phyloP scores from a whole-genome alignment of 768 basidiomycete species.

The Boletus subcaerulescens region DNA sequence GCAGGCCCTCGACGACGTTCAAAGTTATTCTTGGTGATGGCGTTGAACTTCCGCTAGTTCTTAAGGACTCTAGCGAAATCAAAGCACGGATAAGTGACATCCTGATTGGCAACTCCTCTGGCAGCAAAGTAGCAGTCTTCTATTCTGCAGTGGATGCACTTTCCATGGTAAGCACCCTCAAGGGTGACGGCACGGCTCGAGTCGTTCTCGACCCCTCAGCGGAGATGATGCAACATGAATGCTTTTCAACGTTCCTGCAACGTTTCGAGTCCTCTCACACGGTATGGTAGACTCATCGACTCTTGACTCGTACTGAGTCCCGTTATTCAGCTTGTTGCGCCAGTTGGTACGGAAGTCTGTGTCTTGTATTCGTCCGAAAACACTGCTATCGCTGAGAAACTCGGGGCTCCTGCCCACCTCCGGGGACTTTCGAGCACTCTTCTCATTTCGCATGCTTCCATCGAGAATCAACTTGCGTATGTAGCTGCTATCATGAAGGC shows the following conservation, averaged over 20 bases:
- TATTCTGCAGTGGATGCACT: conserved; percentile 47
- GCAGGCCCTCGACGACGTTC: conserved; percentile 35
- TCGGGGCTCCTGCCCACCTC: conserved; percentile 48
- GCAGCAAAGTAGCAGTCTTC: conserved; percentile 57
- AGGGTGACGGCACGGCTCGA: conserved; percentile 48
- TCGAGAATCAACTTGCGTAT: conserved; percentile 60
- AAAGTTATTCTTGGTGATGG: conserved; percentile 49
- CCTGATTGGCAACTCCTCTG: conserved; percentile 34
- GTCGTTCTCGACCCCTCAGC: conserved; percentile 41
- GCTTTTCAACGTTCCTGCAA: conserved; percentile 48
- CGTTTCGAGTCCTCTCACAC: conserved; percentile 52
- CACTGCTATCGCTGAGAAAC: conserved; percentile 40
- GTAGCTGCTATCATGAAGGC: conserved; percentile 46
- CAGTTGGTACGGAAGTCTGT: conserved; percentile 49
- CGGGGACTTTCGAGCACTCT: conserved; percentile 43
- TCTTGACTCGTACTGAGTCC: background rate
- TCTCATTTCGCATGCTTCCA: conserved; percentile 53
- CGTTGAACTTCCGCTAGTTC: conserved; percentile 47
- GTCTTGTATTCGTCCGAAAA: conserved; percentile 59
- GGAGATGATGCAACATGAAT: conserved; percentile 39
- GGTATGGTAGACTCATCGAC: conserved; percentile 35
- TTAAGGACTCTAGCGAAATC: conserved; percentile 40
- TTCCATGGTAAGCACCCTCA: conserved; percentile 51
- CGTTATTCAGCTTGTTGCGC: conserved; percentile 50
- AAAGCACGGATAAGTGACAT: conserved; percentile 37